Base-by-base conservation (phyloP, 2,329 filamentous ascomycete genomes). In the Tetracladium maxilliforme region DNA sequence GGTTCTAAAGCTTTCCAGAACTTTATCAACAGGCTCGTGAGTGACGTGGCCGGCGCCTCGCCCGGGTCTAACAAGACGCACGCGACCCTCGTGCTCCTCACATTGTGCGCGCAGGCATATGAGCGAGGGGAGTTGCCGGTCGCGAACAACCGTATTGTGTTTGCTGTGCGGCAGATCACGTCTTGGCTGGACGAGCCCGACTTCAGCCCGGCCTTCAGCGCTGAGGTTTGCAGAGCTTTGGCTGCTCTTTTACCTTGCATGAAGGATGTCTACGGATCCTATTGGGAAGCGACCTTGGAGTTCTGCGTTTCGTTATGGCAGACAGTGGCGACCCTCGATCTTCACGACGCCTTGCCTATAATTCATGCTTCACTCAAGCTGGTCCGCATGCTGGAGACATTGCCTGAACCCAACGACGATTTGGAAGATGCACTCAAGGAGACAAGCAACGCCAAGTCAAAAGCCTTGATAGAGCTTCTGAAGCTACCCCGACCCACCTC, bases 371-470 rank as follows among this genome's bases (percentile, higher is more conserved):
- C 81, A 0, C 56, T 94, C 14, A 77, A 74, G 41, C 56, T 95
- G 0, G 70, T 76, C 31, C 59, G 59, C 10, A 57, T 58, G 1
- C 45, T 95, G 3, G 65, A 71, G 33, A 57, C 55, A 4, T 49
- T 87, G 0, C 59, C 70, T 11, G 77, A 86, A 11, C 63, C 75
- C 3, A 94, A 93, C 33, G 87, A 95, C 33, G 87, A 95, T 44
- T 61, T 94, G 1, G 53, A 71, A 10, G 86, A 94, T 40, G 70
- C 71, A 0, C 64, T 87, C 41, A 64, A 64, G 26, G 64, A 73
- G 9, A 61, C 64, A 7, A 56, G 66, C n/a, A 48, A 61, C 11
- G 46, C 50, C 0, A 64, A 76, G 19, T 66, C 67, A 3, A 45
- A 53, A 4, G 67, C 64, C 1, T 43, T 90, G 4, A 49, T 86